Conservation (phyloP, 1,284 basidiomycete genomes). For the Tilletia indica region DNA sequence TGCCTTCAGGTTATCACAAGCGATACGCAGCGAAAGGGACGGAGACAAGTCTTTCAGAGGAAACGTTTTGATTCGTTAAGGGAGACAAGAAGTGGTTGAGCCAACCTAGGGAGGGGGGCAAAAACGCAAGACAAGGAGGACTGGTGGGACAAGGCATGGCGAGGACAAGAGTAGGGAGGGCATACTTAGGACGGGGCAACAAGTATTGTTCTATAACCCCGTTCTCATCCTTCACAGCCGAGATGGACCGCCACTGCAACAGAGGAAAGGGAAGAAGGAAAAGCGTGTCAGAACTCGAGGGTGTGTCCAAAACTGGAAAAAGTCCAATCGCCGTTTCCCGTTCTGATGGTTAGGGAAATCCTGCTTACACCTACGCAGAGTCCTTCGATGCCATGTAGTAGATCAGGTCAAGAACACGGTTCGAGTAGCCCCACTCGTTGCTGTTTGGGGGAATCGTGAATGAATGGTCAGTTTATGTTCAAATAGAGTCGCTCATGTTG, state of each 20-base stretch:
- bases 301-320: too few species aligned
- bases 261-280: not conserved
- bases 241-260: constrained; percentile 9
- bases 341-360: not conserved
- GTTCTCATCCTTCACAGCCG: constrained; percentile 1
- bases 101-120: too few species aligned
- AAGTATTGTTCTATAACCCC: too few species aligned
- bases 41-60: too few species aligned
- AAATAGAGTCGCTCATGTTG: too few species aligned
- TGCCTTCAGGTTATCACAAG: too few species aligned
- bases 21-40: too few species aligned
- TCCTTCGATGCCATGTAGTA: constrained; percentile 71
- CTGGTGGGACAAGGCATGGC: not conserved
- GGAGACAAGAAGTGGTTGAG: too few species aligned
- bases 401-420: constrained; percentile 87
- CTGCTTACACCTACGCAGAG: constrained; percentile 23
- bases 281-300: not conserved
- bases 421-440: constrained; percentile 95
- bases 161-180: not conserved
- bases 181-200: not conserved
- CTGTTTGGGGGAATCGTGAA: not conserved
- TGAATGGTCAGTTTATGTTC: not conserved
- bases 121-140: too few species aligned
- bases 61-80: too few species aligned
- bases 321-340: too few species aligned